A percentile compares a stretch with the other conserved stretches of the same genome.
Conservation (phyloP, 129 eudicot species). For the sunflower (Helianthus annuus) region DNA sequence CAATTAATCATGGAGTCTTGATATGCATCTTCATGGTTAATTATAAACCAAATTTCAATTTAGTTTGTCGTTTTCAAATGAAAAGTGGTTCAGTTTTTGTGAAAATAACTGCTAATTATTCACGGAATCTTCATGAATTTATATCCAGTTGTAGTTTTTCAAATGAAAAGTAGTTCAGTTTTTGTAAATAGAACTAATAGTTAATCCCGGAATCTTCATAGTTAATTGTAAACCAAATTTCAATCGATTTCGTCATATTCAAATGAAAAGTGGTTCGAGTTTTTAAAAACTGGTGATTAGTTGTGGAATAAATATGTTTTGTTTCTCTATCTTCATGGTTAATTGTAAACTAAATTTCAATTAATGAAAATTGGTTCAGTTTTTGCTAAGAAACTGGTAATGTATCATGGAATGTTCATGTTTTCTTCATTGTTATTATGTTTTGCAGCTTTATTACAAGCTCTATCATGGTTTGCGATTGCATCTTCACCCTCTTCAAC, state of each 20-base stretch:
- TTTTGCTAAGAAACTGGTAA: neutral
- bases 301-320: neutral
- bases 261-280: neutral
- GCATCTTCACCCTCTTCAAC: constrained; percentile 59
- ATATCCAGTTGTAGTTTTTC: no score
- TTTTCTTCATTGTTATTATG: neutral
- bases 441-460: constrained; percentile 83
- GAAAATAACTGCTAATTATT: no score
- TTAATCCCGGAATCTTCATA: neutral
- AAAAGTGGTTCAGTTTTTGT: no score
- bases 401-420: neutral
- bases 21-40: no score
- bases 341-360: neutral
- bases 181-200: no score
- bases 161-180: no score
- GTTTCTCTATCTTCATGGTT: constrained; percentile 1
- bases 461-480: constrained; percentile 78
- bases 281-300: neutral
- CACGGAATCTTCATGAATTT: neutral
- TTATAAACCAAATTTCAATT: no score
- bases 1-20: no score
- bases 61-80: no score
- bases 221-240: neutral
- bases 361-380: neutral
- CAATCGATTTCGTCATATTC: neutral